These are phyloP conservation scores for Acer yangbiense DNA, from an alignment of 345 rosid genomes.

Conservation along the genomic window DNA sequence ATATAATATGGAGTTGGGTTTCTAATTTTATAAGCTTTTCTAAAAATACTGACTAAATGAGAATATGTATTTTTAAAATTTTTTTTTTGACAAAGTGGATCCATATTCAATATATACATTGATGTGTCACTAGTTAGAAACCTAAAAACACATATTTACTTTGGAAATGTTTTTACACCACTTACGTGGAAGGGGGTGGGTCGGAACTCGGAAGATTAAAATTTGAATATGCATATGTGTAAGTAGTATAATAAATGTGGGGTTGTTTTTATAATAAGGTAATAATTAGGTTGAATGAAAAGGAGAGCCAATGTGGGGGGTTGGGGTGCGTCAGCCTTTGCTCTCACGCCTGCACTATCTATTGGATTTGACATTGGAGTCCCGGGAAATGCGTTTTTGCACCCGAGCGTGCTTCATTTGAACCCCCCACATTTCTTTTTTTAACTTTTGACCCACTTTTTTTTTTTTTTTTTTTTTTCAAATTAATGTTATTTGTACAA, in stretches of 20 bases:
- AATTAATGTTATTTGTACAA: not conserved
- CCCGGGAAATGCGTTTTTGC: constrained; percentile 38
- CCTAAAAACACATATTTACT: too few species aligned
- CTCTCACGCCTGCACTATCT: constrained; percentile 47
- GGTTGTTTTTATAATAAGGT: not conserved
- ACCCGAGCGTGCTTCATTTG: constrained; percentile 32
- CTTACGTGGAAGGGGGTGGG: too few species aligned
- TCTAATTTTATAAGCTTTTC: too few species aligned
- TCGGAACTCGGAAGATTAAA: too few species aligned
- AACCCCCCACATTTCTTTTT: constrained; percentile 18
- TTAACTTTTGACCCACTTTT: not conserved
- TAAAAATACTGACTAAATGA: too few species aligned
- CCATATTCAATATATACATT: too few species aligned
- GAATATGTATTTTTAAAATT: too few species aligned
- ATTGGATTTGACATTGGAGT: constrained; percentile 26
- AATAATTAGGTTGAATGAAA: constrained; percentile 5
- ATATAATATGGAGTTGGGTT: too few species aligned
- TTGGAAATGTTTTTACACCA: too few species aligned
- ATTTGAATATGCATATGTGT: too few species aligned
- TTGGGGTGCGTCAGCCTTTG: constrained; percentile 49
- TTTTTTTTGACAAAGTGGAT: too few species aligned
- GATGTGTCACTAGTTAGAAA: too few species aligned
- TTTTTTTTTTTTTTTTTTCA: not conserved
- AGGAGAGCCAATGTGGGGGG: constrained; percentile 19
- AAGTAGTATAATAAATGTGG: not conserved